phyloP scores from a whole-genome alignment of 371 early-diverging fungal genomes.

The Nematocida ironsii region DNA sequence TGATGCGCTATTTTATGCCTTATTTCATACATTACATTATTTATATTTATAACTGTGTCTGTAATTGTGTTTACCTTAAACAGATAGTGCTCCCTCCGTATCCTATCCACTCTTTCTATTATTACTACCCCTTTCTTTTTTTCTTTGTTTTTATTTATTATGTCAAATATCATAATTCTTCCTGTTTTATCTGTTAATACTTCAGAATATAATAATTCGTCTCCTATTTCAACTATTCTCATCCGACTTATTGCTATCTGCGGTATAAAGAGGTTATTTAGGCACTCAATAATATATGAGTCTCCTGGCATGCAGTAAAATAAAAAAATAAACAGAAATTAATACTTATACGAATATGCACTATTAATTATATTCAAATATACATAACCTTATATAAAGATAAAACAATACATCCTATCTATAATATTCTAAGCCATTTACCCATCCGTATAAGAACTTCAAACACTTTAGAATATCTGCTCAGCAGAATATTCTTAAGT shows the following conservation, averaged over 20 bases:
- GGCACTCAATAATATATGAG: conserved; percentile 44
- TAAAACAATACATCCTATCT: not conserved
- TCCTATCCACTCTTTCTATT: not conserved
- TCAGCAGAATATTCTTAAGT: no score
- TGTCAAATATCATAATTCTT: conserved; percentile 39
- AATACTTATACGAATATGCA: no score
- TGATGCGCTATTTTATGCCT: not conserved
- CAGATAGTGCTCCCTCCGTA: conserved; percentile 33
- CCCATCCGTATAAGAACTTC: no score
- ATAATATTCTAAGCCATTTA: no score
- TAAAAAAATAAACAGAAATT: no score
- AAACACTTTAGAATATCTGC: no score
- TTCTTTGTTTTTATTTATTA: conserved; percentile 25
- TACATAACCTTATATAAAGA: not conserved
- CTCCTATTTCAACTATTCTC: conserved; percentile 42
- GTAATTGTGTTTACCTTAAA: conserved; percentile 18
- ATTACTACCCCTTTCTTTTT: not conserved
- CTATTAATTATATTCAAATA: conserved; percentile 5
- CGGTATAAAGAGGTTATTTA: not conserved
- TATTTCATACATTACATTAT: conserved; percentile 19
- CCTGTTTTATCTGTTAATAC: conserved; percentile 34
- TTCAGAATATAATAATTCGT: conserved; percentile 37
- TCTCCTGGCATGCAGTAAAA: conserved; percentile 38
- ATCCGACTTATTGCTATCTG: conserved; percentile 23
- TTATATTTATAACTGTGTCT: conserved; percentile 33